A percentile compares a stretch with the other conserved stretches of the same genome.
phyloP scores from a whole-genome alignment of 2,329 filamentous ascomycete species.

The Magnaporthiopsis incrustans region DNA sequence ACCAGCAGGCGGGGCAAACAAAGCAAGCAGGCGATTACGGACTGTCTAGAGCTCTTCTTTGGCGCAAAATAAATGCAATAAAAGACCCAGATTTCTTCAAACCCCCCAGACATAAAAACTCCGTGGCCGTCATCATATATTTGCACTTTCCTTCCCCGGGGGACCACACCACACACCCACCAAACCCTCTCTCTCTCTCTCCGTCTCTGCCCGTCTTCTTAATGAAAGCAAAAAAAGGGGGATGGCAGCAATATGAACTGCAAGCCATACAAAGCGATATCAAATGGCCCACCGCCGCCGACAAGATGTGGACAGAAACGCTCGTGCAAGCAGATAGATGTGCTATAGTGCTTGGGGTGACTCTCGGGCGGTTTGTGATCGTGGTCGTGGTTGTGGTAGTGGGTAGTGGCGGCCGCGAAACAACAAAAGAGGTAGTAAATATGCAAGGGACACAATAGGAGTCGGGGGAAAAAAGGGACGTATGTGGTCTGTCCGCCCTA shows the following conservation, averaged over 20 bases:
- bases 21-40: not conserved
- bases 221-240: not conserved
- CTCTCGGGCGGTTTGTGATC: not conserved
- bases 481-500: not conserved
- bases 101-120: conserved; percentile 6
- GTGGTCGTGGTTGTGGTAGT: not conserved
- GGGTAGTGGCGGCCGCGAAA: not conserved
- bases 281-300: not conserved
- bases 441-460: not conserved
- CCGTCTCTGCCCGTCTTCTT: too few species aligned
- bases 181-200: not conserved
- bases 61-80: conserved; percentile 2
- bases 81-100: conserved; percentile 7
- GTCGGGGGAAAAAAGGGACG: not conserved
- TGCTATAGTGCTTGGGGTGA: not conserved
- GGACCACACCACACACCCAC: too few species aligned
- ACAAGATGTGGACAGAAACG: not conserved
- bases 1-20: not conserved
- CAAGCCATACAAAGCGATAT: not conserved
- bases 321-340: not conserved
- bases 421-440: not conserved
- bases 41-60: not conserved
- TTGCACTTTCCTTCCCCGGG: conserved; percentile 4
- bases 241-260: too few species aligned
- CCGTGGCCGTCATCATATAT: conserved; percentile 7